Percentiles rank a stretch among this genome's conserved stretches.
phyloP scores from a whole-genome alignment of 2,329 filamentous ascomycete genomes.

The Alternaria angustiovoidea region DNA sequence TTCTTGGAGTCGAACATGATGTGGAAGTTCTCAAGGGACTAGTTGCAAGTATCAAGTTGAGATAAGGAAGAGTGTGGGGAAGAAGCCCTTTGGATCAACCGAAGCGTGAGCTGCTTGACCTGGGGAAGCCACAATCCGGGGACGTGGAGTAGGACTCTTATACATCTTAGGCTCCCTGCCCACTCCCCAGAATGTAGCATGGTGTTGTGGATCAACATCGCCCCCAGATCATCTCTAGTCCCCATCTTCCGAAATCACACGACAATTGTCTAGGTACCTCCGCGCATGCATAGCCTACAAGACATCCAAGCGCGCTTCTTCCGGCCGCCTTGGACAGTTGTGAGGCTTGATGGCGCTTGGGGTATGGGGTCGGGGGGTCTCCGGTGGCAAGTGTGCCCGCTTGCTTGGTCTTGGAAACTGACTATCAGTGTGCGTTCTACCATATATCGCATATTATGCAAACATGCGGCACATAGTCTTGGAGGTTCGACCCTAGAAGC shows the following conservation, averaged over 20 bases:
- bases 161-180: conserved; percentile 14
- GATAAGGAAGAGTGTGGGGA: conserved; percentile 9
- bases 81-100: conserved; percentile 27
- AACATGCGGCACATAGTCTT: conserved; percentile 17
- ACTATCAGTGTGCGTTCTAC: background rate
- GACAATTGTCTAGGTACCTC: conserved; percentile 12
- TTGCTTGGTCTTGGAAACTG: conserved; percentile 9
- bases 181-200: background rate
- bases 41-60: background rate
- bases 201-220: background rate
- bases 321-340: conserved; percentile 31
- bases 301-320: conserved; percentile 31
- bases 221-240: conserved; percentile 8
- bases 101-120: conserved; percentile 32
- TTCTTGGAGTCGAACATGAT: conserved; percentile 36
- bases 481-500: conserved; percentile 18
- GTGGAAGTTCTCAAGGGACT: background rate
- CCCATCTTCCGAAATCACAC: conserved; percentile 26
- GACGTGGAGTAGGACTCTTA: conserved; percentile 30
- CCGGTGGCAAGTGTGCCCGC: conserved; percentile 20
- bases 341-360: conserved; percentile 22
- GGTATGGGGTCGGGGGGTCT: conserved; percentile 16
- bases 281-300: conserved; percentile 32
- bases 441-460: conserved; percentile 15
- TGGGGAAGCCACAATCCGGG: conserved; percentile 34